Conservation (phyloP, 2,329 filamentous ascomycete species). For the Diaporthe sp. region DNA sequence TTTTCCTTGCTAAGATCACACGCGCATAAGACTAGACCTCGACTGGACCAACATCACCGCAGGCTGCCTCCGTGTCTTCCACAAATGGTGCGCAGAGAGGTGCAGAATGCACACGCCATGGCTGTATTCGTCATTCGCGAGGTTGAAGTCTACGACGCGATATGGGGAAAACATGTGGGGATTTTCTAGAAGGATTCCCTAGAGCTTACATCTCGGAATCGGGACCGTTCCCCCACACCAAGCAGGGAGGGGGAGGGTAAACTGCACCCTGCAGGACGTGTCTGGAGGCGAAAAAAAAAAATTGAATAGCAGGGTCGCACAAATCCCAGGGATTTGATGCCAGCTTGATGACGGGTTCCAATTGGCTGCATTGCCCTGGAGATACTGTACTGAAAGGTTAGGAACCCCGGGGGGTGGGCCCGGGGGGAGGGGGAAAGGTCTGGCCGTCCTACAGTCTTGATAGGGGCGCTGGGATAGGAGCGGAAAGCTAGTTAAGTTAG, state of each 20-base stretch:
- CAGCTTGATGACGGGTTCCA: not conserved
- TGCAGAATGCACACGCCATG: not conserved
- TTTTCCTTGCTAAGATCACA: not conserved
- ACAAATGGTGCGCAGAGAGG: not conserved
- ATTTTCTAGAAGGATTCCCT: constrained; percentile 1
- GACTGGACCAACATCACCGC: not conserved
- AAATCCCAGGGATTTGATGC: not conserved
- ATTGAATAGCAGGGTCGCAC: not conserved
- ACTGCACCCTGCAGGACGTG: not conserved
- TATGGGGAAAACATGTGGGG: not conserved
- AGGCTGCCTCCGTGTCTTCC: not conserved
- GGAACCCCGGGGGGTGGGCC: no score
- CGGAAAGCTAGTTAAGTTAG: no score
- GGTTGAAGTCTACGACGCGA: not conserved
- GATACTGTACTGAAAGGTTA: not conserved
- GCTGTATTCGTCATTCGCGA: not conserved
- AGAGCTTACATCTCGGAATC: constrained; percentile 25
- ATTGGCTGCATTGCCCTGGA: not conserved
- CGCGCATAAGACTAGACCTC: not conserved
- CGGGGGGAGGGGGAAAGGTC: not conserved
- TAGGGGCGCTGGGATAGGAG: not conserved
- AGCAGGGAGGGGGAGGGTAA: not conserved
- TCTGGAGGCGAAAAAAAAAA: not conserved
- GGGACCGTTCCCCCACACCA: constrained; percentile 15
- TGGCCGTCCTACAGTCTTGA: no score